Conservation (phyloP, 768 basidiomycete genomes). For the Leccinum aurantiacum region DNA sequence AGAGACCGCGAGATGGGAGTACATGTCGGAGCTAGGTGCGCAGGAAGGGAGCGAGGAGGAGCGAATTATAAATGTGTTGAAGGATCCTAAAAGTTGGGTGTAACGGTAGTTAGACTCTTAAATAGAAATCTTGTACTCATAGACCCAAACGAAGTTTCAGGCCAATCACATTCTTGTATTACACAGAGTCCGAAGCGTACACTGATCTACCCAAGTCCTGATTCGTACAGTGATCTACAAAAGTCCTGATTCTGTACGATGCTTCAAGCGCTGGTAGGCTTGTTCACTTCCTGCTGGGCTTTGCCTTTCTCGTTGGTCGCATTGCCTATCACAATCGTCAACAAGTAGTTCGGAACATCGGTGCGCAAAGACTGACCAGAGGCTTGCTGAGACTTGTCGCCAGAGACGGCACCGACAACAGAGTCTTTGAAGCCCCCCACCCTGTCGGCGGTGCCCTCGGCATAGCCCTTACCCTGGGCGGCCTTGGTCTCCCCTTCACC, state of each 20-base stretch:
- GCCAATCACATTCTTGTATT: background rate
- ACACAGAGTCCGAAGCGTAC: background rate
- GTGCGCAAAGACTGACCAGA: slow-evolving; percentile 36
- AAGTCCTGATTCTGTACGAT: background rate
- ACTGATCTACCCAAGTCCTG: too few species aligned
- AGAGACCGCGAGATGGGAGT: slow-evolving; percentile 88
- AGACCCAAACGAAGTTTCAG: background rate
- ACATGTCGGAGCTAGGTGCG: slow-evolving; percentile 72
- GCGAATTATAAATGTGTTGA: slow-evolving; percentile 58
- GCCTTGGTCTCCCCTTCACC: slow-evolving; percentile 49
- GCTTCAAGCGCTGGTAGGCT: slow-evolving; percentile 19
- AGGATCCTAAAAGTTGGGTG: slow-evolving; percentile 65
- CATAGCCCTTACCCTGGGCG: slow-evolving; percentile 51
- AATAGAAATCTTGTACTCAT: too few species aligned
- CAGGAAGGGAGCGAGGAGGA: slow-evolving; percentile 66
- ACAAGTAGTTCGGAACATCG: accelerated
- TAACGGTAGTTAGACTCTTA: background rate
- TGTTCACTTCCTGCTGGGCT: slow-evolving; percentile 54
- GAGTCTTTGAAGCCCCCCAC: slow-evolving; percentile 51
- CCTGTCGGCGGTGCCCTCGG: slow-evolving; percentile 47
- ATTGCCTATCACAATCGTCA: slow-evolving; percentile 41
- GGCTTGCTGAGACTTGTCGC: slow-evolving; percentile 51
- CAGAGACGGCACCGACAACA: slow-evolving; percentile 54
- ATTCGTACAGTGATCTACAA: background rate
- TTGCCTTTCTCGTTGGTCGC: slow-evolving; percentile 53